These are phyloP conservation scores for Pseudoneurospora amorphoporcata DNA, from an alignment of 495 filamentous ascomycete genomes.

Conservation along the genomic window DNA sequence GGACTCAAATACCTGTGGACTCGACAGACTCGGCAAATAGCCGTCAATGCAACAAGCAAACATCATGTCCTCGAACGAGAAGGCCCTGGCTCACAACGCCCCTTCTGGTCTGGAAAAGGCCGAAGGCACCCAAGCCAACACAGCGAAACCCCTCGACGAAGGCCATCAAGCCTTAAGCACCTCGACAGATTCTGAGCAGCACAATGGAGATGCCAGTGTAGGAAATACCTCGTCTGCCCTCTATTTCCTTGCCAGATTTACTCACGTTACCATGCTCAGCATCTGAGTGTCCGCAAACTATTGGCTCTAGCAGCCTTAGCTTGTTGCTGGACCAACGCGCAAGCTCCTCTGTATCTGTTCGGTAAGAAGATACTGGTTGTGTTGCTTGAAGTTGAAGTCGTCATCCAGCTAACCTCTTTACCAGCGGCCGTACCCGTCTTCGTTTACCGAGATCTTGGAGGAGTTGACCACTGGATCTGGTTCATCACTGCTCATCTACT, in stretches of 20 bases:
- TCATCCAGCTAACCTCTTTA: background rate
- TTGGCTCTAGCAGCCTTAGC: slow-evolving; percentile 17
- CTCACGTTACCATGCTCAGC: background rate
- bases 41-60: background rate
- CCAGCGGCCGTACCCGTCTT: slow-evolving; percentile 17
- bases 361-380: slow-evolving; percentile 3
- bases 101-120: background rate
- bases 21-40: background rate
- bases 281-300: background rate
- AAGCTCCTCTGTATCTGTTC: slow-evolving; percentile 20
- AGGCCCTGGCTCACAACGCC: background rate
- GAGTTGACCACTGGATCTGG: slow-evolving; percentile 61
- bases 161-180: background rate
- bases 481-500: slow-evolving; percentile 60
- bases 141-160: background rate
- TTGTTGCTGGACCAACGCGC: slow-evolving; percentile 20
- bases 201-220: background rate
- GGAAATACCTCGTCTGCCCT: background rate
- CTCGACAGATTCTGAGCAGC: background rate
- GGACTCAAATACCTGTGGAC: background rate
- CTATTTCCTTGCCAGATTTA: background rate
- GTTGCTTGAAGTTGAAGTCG: background rate
- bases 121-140: background rate
- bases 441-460: slow-evolving; percentile 57
- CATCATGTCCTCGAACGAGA: background rate